phyloP scores from a whole-genome alignment of 106 monocot genomes.

The Phalaenopsis equestris region DNA sequence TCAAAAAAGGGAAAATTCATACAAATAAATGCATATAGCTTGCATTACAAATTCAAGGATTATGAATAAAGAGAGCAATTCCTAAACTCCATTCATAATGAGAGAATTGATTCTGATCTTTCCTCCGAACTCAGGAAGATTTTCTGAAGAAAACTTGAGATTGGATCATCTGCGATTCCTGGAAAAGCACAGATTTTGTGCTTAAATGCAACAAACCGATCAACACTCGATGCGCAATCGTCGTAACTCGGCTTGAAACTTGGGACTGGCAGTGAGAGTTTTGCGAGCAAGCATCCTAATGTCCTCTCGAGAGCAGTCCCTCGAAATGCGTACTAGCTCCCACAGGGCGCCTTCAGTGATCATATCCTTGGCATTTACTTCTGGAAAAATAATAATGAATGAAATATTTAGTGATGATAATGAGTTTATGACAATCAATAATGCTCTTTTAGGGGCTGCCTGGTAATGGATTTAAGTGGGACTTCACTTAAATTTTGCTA shows the following conservation, averaged over 20 bases:
- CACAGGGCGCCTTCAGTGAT: constrained; percentile 84
- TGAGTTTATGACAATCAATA: no score
- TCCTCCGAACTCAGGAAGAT: no score
- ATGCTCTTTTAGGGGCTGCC: no score
- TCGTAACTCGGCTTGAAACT: constrained; percentile 68
- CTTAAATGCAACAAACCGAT: constrained; percentile 3
- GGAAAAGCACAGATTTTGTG: not conserved
- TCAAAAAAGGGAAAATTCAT: not conserved
- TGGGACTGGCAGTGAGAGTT: constrained; percentile 66
- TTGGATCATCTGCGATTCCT: not conserved
- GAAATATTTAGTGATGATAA: not conserved
- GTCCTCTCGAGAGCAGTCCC: constrained; percentile 91
- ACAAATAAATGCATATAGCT: not conserved
- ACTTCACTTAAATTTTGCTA: no score
- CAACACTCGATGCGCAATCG: constrained; percentile 71
- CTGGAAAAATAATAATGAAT: constrained; percentile 30
- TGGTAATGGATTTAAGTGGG: no score
- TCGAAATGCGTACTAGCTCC: constrained; percentile 95
- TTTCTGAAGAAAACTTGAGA: not conserved
- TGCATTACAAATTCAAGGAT: not conserved
- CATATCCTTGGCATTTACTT: constrained; percentile 88
- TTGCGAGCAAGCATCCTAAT: constrained; percentile 71
- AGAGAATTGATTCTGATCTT: no score
- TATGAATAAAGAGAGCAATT: not conserved
- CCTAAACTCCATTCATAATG: no score